These are phyloP conservation scores for Fusarium hainanense DNA, from an alignment of 2,329 filamentous ascomycete genomes.

Conservation along the genomic window DNA sequence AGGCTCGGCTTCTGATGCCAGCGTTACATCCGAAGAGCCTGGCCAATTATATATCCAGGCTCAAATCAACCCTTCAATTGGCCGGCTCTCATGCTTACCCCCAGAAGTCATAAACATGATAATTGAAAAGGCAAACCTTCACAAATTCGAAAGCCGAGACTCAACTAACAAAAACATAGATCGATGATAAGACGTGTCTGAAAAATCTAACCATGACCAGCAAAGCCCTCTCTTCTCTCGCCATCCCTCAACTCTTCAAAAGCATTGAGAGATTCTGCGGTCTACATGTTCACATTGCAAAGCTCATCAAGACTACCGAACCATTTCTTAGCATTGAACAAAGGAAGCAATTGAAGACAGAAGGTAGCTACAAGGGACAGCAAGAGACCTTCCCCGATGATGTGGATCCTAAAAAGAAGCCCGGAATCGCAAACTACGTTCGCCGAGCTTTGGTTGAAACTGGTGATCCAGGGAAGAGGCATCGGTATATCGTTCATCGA, in stretches of 20 bases:
- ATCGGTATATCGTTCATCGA: slow-evolving; percentile 23
- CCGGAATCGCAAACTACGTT: slow-evolving; percentile 13
- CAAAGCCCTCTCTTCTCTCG: slow-evolving; percentile 27
- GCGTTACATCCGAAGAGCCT: accelerated
- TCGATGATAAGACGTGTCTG: slow-evolving; percentile 5
- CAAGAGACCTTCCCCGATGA: slow-evolving; percentile 19
- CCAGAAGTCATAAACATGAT: slow-evolving; percentile 14
- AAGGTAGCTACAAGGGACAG: slow-evolving; percentile 33
- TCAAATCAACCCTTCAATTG: not conserved
- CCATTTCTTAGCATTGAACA: slow-evolving; percentile 29
- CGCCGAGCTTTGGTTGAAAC: slow-evolving; percentile 19
- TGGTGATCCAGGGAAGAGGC: slow-evolving; percentile 15
- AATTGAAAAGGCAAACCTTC: slow-evolving; percentile 5
- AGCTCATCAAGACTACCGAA: slow-evolving; percentile 35
- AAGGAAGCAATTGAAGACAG: slow-evolving; percentile 29
- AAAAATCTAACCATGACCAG: slow-evolving; percentile 23
- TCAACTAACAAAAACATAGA: not conserved
- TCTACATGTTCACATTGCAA: slow-evolving; percentile 31
- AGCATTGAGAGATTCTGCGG: slow-evolving; percentile 12
- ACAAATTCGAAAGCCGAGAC: accelerated
- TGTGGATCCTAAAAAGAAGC: slow-evolving; percentile 5
- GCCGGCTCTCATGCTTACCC: not conserved
- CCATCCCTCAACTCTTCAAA: slow-evolving; percentile 26
- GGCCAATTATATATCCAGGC: not conserved
- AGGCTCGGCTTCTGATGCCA: not conserved